phyloP scores from a whole-genome alignment of 176 grass and related monocot genomes.

The Poa pratensis region DNA sequence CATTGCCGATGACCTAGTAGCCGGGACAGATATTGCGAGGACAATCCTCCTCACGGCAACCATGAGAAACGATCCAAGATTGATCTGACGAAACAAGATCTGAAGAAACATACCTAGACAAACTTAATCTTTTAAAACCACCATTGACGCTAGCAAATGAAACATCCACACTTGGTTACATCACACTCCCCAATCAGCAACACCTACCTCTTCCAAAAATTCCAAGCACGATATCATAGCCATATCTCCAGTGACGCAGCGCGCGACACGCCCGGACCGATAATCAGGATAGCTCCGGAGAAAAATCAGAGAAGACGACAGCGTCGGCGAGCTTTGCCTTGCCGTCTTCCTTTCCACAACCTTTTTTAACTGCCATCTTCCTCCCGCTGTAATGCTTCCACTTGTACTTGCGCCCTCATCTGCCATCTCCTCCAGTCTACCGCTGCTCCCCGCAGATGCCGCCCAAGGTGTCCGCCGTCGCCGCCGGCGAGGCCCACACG shows the following conservation, averaged over 20 bases:
- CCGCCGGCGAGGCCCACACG: conserved; percentile 96
- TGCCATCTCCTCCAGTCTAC: not conserved
- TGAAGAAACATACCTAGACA: too few relatives aligned
- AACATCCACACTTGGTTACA: not conserved
- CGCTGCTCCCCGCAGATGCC: conserved; percentile 50
- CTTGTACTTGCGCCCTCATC: conserved; percentile 28
- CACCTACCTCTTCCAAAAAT: not conserved
- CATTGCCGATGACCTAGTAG: too few relatives aligned
- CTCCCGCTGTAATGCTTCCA: conserved; percentile 36
- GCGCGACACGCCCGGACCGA: conserved; percentile 23
- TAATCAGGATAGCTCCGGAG: not conserved
- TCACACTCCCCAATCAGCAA: not conserved
- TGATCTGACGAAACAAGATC: too few relatives aligned
- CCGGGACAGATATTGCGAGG: too few relatives aligned
- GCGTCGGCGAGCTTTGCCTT: conserved; percentile 8
- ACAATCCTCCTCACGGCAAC: too few relatives aligned
- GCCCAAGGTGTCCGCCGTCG: conserved; percentile 72
- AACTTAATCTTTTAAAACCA: too few relatives aligned
- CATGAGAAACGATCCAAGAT: too few relatives aligned
- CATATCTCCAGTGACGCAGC: not conserved
- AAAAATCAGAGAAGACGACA: not conserved
- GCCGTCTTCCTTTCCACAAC: conserved; percentile 6
- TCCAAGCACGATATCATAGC: not conserved
- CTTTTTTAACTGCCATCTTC: conserved; percentile 23
- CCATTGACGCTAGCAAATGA: not conserved